Conservation (phyloP, 352 stramenopile genomes). For the Phytopythium delawarense region DNA sequence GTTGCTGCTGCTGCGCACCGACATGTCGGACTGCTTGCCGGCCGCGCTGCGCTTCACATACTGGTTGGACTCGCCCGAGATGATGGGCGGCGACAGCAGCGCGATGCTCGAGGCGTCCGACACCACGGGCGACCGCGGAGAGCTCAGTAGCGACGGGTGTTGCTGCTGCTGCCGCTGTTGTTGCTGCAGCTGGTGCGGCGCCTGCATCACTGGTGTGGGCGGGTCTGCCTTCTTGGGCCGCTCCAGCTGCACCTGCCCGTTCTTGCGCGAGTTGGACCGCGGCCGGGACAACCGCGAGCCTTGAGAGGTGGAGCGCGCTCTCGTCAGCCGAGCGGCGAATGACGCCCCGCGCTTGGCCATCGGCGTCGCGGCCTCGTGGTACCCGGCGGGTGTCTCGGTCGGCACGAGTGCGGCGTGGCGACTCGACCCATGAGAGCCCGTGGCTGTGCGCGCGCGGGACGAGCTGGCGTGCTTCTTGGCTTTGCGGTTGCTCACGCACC, state of each 20-base stretch:
- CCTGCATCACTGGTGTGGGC: constrained; percentile 19
- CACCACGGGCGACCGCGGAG: constrained; percentile 43
- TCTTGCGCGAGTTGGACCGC: constrained; percentile 4
- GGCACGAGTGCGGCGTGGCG: constrained; percentile 23
- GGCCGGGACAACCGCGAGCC: constrained; percentile 1
- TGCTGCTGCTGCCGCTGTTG: constrained; percentile 10
- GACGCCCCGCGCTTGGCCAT: constrained; percentile 7
- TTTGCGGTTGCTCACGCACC: constrained; percentile 37
- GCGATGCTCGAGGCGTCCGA: constrained; percentile 62
- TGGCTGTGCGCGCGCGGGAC: constrained; percentile 16
- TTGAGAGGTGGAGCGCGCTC: constrained; percentile 2
- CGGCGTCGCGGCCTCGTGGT: constrained; percentile 11
- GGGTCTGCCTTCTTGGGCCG: constrained; percentile 19
- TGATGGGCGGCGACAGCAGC: constrained; percentile 40
- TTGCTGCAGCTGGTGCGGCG: constrained; percentile 16
- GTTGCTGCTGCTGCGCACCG: constrained; percentile 11
- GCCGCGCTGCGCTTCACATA: constrained; percentile 16
- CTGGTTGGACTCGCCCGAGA: constrained; percentile 24
- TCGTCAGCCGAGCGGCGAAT: background rate
- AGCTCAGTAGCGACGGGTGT: constrained; percentile 46
- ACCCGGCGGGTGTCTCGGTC: constrained; percentile 14
- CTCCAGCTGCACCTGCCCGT: constrained; percentile 2
- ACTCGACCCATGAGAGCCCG: constrained; percentile 23
- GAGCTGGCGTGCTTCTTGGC: constrained; percentile 25
- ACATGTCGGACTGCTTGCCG: constrained; percentile 17